phyloP scores from a whole-genome alignment of 345 rosid species.

The Conringia planisiliqua region DNA sequence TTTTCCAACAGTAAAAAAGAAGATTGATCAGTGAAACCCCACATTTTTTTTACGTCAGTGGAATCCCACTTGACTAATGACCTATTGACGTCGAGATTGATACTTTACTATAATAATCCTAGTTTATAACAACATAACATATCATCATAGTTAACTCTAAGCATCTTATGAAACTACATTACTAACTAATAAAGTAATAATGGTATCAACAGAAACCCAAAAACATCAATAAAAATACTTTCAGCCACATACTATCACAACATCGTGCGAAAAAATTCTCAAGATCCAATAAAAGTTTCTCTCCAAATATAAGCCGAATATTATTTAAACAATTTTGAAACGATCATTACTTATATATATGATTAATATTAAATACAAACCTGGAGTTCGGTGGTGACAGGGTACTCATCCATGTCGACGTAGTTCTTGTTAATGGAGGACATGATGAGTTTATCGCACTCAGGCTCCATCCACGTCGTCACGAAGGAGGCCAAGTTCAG shows the following conservation, averaged over 20 bases:
- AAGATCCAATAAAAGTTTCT: too few species aligned
- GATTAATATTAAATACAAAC: slow-evolving; percentile 27
- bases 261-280: not conserved
- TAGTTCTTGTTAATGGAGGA: slow-evolving; percentile 82
- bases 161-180: too few species aligned
- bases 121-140: not conserved
- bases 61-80: slow-evolving; percentile 1
- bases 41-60: too few species aligned
- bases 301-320: too few species aligned
- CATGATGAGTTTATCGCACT: slow-evolving; percentile 91
- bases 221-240: not conserved
- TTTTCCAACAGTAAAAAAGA: not conserved
- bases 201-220: not conserved
- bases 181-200: too few species aligned
- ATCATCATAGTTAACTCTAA: too few species aligned
- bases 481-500: slow-evolving; percentile 87
- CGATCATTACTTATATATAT: not conserved
- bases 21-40: slow-evolving; percentile 3
- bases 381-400: slow-evolving; percentile 96
- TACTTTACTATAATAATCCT: not conserved
- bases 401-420: slow-evolving; percentile 96
- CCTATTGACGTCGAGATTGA: slow-evolving; percentile 9
- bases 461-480: slow-evolving; percentile 97
- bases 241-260: not conserved
- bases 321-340: too few species aligned